Conservation (phyloP, 768 basidiomycete genomes). For the Lyophyllum shimeji region DNA sequence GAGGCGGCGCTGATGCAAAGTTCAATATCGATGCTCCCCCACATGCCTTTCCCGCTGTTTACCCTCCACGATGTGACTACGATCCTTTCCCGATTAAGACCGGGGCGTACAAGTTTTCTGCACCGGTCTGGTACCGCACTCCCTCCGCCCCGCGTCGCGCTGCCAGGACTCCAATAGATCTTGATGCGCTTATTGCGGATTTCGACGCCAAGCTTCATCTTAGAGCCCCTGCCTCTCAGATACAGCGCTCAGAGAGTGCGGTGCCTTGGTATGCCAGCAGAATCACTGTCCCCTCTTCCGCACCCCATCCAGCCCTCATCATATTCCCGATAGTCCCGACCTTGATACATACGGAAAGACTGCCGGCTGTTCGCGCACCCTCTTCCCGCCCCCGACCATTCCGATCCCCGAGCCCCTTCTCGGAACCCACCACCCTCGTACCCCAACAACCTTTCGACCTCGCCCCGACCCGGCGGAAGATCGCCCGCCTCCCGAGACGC, state of each 20-base stretch:
- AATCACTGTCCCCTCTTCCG: conserved; percentile 20
- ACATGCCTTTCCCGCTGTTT: conserved; percentile 27
- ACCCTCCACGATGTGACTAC: conserved; percentile 3
- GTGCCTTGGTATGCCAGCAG: conserved; percentile 24
- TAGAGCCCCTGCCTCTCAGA: background rate
- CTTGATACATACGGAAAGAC: background rate
- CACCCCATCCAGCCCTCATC: conserved; percentile 28
- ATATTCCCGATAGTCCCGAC: background rate
- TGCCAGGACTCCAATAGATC: conserved; percentile 12
- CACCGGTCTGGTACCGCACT: conserved; percentile 31
- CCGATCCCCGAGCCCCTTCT: conserved; percentile 6
- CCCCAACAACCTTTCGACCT: background rate
- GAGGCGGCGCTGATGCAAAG: background rate
- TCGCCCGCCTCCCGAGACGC: conserved; percentile 25
- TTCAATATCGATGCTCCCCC: conserved; percentile 13
- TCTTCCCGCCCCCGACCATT: conserved; percentile 4
- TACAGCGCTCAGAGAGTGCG: background rate
- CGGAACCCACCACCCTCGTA: background rate
- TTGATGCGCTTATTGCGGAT: conserved; percentile 23
- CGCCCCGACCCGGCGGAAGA: conserved; percentile 15
- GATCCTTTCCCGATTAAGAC: conserved; percentile 10
- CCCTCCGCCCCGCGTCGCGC: conserved; percentile 11
- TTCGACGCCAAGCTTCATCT: conserved; percentile 26
- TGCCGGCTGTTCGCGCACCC: background rate
- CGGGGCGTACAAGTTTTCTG: conserved; percentile 23